phyloP scores from a whole-genome alignment of 140 eudicot genomes.

The Stevia rebaudiana region DNA sequence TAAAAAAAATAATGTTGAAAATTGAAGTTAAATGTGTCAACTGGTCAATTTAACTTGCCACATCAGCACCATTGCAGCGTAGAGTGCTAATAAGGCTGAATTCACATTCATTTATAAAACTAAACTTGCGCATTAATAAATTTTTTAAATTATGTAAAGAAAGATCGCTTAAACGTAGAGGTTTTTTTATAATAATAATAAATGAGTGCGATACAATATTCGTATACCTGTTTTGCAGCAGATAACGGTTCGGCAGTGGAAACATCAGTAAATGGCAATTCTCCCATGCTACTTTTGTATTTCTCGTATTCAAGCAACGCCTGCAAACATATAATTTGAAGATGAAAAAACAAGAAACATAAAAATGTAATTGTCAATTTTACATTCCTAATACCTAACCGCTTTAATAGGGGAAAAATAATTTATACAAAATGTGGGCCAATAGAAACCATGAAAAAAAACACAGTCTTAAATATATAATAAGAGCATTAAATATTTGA shows the following conservation, averaged over 20 bases:
- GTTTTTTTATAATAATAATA: neutral
- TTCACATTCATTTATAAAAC: neutral
- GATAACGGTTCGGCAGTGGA: slow-evolving; percentile 47
- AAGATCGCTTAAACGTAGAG: neutral
- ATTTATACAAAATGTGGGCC: neutral
- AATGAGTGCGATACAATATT: slow-evolving; percentile 15
- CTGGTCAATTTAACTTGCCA: neutral
- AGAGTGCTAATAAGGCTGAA: neutral
- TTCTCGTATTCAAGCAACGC: slow-evolving; percentile 84
- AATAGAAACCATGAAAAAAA: neutral
- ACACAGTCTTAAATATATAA: neutral
- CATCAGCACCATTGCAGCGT: neutral
- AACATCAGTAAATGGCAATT: slow-evolving; percentile 54
- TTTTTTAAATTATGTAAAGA: neutral
- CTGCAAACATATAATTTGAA: slow-evolving; percentile 37
- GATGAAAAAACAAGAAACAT: slow-evolving; percentile 11
- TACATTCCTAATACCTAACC: neutral
- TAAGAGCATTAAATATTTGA: neutral
- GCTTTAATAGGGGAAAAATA: neutral
- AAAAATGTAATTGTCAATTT: neutral
- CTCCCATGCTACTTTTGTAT: slow-evolving; percentile 68
- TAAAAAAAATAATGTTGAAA: neutral
- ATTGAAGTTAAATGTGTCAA: neutral
- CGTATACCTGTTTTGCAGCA: slow-evolving; percentile 79
- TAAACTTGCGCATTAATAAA: neutral